A percentile compares a stretch with the other conserved stretches of the same genome.
Evolutionary conservation across 495 filamentous ascomycete genomes (phyloP).

Genomic region (Penicillium daleae): DNA sequence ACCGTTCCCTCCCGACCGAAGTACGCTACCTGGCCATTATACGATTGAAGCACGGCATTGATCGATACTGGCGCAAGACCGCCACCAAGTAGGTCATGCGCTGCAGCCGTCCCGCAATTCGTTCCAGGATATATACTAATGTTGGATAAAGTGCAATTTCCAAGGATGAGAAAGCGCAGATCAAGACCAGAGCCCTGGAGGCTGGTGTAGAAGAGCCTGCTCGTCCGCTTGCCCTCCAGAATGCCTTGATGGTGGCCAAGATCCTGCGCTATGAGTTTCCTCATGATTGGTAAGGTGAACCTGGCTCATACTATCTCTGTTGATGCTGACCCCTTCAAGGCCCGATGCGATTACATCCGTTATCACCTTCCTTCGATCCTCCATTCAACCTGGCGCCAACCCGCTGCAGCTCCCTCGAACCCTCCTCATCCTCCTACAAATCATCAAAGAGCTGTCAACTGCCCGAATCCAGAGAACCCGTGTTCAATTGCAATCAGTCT

Average conservation of each 20-base stretch:
- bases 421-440: conserved; percentile 76
- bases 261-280: conserved; percentile 89
- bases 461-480: conserved; percentile 72
- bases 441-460: conserved; percentile 87
- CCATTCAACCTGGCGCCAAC: conserved; percentile 46
- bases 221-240: conserved; percentile 75
- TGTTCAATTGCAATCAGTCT: conserved; percentile 69
- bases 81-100: conserved; percentile 56
- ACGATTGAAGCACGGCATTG: conserved; percentile 92
- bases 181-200: conserved; percentile 72
- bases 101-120: not conserved
- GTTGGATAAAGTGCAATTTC: conserved; percentile 60
- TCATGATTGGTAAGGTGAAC: conserved; percentile 64
- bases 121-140: conserved; percentile 25
- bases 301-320: not conserved
- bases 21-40: conserved; percentile 89
- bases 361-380: conserved; percentile 61
- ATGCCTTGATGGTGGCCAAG: conserved; percentile 85
- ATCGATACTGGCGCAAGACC: conserved; percentile 87
- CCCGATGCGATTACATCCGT: conserved; percentile 58
- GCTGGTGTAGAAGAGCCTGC: conserved; percentile 75
- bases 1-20: conserved; percentile 71
- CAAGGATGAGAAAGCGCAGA: conserved; percentile 72
- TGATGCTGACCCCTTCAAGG: conserved; percentile 33
- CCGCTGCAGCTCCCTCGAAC: conserved; percentile 66